phyloP scores from a whole-genome alignment of 2,329 filamentous ascomycete genomes.

The Hypoxylon sp. region DNA sequence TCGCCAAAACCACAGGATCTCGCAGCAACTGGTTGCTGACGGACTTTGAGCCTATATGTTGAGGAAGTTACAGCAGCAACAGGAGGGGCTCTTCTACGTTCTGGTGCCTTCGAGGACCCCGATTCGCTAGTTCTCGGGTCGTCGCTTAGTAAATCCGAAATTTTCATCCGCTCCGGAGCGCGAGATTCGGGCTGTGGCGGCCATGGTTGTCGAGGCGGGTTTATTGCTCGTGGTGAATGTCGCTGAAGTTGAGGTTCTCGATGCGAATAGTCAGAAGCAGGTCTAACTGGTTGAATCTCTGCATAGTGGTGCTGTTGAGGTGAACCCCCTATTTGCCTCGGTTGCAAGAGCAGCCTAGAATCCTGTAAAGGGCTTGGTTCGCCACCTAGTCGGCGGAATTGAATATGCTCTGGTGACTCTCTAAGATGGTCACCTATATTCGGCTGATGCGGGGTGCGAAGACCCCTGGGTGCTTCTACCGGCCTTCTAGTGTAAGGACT shows the following conservation, averaged over 20 bases:
- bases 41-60: slow-evolving; percentile 70
- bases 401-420: slow-evolving; percentile 44
- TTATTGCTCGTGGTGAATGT: slow-evolving; percentile 41
- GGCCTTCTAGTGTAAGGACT: slow-evolving; percentile 42
- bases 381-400: slow-evolving; percentile 39
- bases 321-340: slow-evolving; percentile 35
- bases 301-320: slow-evolving; percentile 38
- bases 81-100: slow-evolving; percentile 29
- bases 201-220: slow-evolving; percentile 44
- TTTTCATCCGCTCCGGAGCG: slow-evolving; percentile 52
- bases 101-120: slow-evolving; percentile 47
- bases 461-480: slow-evolving; percentile 37
- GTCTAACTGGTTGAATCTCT: slow-evolving; percentile 43
- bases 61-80: slow-evolving; percentile 39
- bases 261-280: slow-evolving; percentile 38
- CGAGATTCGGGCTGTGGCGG: slow-evolving; percentile 48
- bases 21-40: slow-evolving; percentile 84
- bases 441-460: slow-evolving; percentile 45
- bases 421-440: slow-evolving; percentile 45
- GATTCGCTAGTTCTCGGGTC: slow-evolving; percentile 45
- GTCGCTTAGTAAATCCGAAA: slow-evolving; percentile 52
- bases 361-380: slow-evolving; percentile 44
- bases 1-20: slow-evolving; percentile 88
- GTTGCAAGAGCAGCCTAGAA: slow-evolving; percentile 39
- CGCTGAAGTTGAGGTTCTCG: slow-evolving; percentile 41